A percentile compares a stretch with the other conserved stretches of the same genome.
phyloP scores from a whole-genome alignment of 2,329 filamentous ascomycete species.

The Fusarium cyanostomum region DNA sequence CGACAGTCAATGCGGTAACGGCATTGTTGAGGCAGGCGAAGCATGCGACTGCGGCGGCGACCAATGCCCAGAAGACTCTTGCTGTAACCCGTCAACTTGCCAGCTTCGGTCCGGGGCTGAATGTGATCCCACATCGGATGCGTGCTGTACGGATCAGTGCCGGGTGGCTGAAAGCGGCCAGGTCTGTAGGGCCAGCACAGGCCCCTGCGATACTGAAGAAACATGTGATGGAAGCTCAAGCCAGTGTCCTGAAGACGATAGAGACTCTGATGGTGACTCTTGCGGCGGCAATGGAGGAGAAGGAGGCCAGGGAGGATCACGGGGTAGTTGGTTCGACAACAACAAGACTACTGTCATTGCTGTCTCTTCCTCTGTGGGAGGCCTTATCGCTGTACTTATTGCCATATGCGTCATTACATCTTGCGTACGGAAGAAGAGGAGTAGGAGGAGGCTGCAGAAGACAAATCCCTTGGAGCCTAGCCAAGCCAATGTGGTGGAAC shows the following conservation, averaged over 20 bases:
- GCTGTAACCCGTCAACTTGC: slow-evolving; percentile 20
- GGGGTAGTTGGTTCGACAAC: slow-evolving; percentile 19
- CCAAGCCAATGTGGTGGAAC: neutral
- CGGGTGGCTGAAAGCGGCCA: slow-evolving; percentile 1
- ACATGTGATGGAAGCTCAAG: slow-evolving; percentile 21
- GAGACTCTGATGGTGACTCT: neutral
- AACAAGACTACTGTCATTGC: slow-evolving; percentile 30
- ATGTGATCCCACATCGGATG: slow-evolving; percentile 14
- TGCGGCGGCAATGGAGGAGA: neutral
- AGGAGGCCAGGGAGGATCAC: neutral
- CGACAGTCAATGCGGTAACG: slow-evolving; percentile 85
- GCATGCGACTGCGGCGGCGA: slow-evolving; percentile 24
- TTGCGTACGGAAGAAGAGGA: slow-evolving; percentile 8
- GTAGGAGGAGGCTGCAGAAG: neutral
- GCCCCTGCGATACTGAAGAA: slow-evolving; percentile 16
- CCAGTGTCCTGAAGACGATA: slow-evolving; percentile 17
- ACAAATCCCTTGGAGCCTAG: slow-evolving; percentile 3
- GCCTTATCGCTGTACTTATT: neutral
- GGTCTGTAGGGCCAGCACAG: slow-evolving; percentile 16
- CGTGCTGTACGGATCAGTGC: slow-evolving; percentile 24
- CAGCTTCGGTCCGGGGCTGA: slow-evolving; percentile 15
- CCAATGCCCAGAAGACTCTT: slow-evolving; percentile 5
- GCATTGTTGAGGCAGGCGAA: slow-evolving; percentile 21
- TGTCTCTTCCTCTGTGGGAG: slow-evolving; percentile 16
- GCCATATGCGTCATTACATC: slow-evolving; percentile 1